Percentiles rank a stretch among this genome's conserved stretches.
Conservation (phyloP, 345 rosid genomes). For the Citrus cavaleriei region DNA sequence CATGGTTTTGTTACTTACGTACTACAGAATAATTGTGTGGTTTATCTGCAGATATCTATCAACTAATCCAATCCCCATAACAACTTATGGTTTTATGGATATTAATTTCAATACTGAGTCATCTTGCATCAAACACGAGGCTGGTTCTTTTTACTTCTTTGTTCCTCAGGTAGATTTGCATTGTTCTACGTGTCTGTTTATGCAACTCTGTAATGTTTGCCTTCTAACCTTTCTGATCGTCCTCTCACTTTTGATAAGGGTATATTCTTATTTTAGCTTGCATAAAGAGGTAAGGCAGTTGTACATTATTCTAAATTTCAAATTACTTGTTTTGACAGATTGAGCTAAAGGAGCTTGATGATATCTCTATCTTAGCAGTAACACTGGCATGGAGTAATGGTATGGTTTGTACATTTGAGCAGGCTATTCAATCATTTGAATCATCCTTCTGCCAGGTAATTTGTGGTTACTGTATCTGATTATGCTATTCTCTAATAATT, state of each 20-base stretch:
- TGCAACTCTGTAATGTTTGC: too few species aligned
- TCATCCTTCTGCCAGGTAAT: slow-evolving; percentile 62
- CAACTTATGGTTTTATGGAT: slow-evolving; percentile 76
- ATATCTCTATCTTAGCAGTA: slow-evolving; percentile 62
- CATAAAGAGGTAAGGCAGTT: neutral
- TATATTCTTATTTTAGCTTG: slow-evolving; percentile 3
- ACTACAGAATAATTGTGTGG: slow-evolving; percentile 29
- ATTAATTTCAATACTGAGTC: slow-evolving; percentile 33
- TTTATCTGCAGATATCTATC: slow-evolving; percentile 69
- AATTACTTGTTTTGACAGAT: slow-evolving; percentile 46
- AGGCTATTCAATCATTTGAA: slow-evolving; percentile 59
- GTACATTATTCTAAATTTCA: neutral
- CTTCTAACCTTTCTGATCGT: neutral
- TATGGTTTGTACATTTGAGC: slow-evolving; percentile 43
- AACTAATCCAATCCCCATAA: slow-evolving; percentile 53
- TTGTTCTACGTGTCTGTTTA: slow-evolving; percentile 5
- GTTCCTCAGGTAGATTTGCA: slow-evolving; percentile 70
- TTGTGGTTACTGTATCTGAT: neutral
- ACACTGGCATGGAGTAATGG: slow-evolving; percentile 74
- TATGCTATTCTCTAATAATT: neutral
- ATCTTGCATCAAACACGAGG: slow-evolving; percentile 48
- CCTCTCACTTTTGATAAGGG: neutral
- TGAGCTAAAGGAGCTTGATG: slow-evolving; percentile 67
- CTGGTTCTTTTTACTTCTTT: slow-evolving; percentile 67
- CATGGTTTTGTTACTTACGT: slow-evolving; percentile 11